A percentile compares a stretch with the other conserved stretches of the same genome.
Evolutionary conservation across 2,329 filamentous ascomycete genomes (phyloP).

Genomic region (Aspergillus quadrilineatus): DNA sequence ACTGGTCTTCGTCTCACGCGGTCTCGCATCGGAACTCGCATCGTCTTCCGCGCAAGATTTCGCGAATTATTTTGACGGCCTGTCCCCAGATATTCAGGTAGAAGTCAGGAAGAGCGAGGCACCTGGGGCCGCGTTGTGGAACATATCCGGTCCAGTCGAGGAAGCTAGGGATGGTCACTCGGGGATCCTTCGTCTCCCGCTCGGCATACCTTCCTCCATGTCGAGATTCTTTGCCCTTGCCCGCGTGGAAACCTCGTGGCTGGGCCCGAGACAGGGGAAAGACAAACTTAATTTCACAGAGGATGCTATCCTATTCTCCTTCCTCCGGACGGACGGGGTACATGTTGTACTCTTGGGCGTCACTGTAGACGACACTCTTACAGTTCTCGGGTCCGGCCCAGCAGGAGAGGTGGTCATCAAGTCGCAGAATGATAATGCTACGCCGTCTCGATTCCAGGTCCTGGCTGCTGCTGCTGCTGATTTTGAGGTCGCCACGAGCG

Average conservation of each 20-base stretch:
- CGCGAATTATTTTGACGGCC: slow-evolving; percentile 34
- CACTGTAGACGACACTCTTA: slow-evolving; percentile 68
- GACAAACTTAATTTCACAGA: slow-evolving; percentile 67
- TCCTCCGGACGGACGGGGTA: slow-evolving; percentile 68
- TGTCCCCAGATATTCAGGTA: slow-evolving; percentile 35
- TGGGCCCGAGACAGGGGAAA: slow-evolving; percentile 82
- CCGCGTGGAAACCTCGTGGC: slow-evolving; percentile 77
- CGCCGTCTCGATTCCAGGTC: slow-evolving; percentile 58
- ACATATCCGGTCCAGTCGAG: slow-evolving; percentile 58
- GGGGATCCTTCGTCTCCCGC: slow-evolving; percentile 53
- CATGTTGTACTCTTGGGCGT: slow-evolving; percentile 77
- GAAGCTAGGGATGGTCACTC: slow-evolving; percentile 58
- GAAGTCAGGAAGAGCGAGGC: slow-evolving; percentile 41
- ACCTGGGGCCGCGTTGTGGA: slow-evolving; percentile 43
- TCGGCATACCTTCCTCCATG: slow-evolving; percentile 65
- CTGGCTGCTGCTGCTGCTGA: slow-evolving; percentile 69
- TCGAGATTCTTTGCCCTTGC: slow-evolving; percentile 80
- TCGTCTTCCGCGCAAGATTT: slow-evolving; percentile 21
- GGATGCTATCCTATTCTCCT: slow-evolving; percentile 75
- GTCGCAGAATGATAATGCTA: slow-evolving; percentile 67
- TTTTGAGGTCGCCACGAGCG: slow-evolving; percentile 74
- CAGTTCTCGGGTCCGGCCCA: slow-evolving; percentile 64
- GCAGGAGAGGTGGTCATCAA: slow-evolving; percentile 67
- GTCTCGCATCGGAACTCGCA: slow-evolving; percentile 4
- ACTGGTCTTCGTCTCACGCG: slow-evolving; percentile 35